Evolutionary conservation across 345 rosid species (phyloP).

Genomic region (Sisymbrium altissimum): DNA sequence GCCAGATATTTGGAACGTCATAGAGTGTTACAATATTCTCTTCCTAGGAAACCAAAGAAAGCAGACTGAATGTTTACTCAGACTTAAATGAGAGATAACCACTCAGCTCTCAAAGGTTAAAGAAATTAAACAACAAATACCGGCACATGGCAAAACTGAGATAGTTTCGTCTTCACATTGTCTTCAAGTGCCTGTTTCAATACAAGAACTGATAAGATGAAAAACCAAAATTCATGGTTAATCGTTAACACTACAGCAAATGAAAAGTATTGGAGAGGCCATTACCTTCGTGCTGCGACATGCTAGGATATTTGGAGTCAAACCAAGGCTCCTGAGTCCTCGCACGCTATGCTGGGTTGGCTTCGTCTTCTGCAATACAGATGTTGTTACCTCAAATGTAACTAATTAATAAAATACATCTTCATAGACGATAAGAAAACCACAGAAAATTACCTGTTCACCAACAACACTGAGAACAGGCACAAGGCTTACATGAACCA

Average conservation of each 20-base stretch:
- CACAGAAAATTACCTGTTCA: conserved; percentile 63
- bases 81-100: background rate
- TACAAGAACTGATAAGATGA: conserved; percentile 14
- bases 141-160: conserved; percentile 94
- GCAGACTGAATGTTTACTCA: background rate
- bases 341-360: conserved; percentile 98
- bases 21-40: conserved; percentile 73
- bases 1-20: conserved; percentile 96
- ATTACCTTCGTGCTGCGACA: conserved; percentile 90
- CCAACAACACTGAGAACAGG: conserved; percentile 97
- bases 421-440: background rate
- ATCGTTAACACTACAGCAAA: background rate
- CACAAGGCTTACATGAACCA: conserved; percentile 97
- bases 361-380: conserved; percentile 73
- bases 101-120: background rate
- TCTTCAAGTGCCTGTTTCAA: conserved; percentile 71
- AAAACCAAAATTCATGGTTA: background rate
- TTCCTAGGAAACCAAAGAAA: conserved; percentile 44
- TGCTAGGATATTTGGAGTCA: conserved; percentile 87
- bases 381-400: background rate
- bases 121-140: conserved; percentile 39
- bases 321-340: conserved; percentile 85
- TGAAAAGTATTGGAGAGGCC: background rate
- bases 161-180: conserved; percentile 72
- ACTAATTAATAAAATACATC: background rate